Evolutionary conservation across 1,284 basidiomycete genomes (phyloP).

Genomic region (Vanrija sp.): DNA sequence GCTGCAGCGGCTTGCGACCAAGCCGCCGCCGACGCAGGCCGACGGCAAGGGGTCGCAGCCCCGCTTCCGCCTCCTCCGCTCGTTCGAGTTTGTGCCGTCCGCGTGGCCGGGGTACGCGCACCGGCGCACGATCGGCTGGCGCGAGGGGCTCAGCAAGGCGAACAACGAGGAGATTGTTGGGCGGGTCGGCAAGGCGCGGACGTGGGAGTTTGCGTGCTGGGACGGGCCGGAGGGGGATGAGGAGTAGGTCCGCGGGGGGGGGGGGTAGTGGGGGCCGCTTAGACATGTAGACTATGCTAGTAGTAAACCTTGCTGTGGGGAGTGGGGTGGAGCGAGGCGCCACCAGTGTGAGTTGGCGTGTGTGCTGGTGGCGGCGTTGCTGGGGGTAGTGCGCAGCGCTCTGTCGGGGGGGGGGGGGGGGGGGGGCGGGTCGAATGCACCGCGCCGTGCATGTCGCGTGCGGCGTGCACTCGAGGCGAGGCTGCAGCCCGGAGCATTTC

Average conservation of each 20-base stretch:
- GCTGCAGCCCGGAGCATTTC: no score
- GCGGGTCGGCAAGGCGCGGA: constrained; percentile 38
- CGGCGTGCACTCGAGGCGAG: no score
- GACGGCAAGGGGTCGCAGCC: constrained; percentile 54
- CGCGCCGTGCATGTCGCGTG: no score
- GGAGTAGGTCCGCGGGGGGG: constrained; percentile 6
- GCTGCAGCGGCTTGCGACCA: constrained; percentile 70
- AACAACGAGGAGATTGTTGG: constrained; percentile 47
- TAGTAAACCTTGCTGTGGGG: constrained; percentile 1
- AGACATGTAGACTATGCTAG: no score
- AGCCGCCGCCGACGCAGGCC: constrained; percentile 25
- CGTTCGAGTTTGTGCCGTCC: constrained; percentile 71
- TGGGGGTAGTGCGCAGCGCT: no score
- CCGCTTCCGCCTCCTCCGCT: constrained; percentile 67
- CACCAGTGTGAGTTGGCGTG: no score
- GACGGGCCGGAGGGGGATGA: constrained; percentile 17
- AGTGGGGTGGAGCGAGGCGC: no score
- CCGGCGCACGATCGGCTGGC: constrained; percentile 78
- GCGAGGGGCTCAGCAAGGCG: constrained; percentile 45
- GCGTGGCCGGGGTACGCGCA: constrained; percentile 84
- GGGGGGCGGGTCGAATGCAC: no score
- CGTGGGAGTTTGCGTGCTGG: constrained; percentile 41
- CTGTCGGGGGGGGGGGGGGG: no score
- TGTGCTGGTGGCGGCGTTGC: no score
- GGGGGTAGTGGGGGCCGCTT: not conserved